Evolutionary conservation across 495 filamentous ascomycete genomes (phyloP).

Genomic region (Aspergillus sparsus): DNA sequence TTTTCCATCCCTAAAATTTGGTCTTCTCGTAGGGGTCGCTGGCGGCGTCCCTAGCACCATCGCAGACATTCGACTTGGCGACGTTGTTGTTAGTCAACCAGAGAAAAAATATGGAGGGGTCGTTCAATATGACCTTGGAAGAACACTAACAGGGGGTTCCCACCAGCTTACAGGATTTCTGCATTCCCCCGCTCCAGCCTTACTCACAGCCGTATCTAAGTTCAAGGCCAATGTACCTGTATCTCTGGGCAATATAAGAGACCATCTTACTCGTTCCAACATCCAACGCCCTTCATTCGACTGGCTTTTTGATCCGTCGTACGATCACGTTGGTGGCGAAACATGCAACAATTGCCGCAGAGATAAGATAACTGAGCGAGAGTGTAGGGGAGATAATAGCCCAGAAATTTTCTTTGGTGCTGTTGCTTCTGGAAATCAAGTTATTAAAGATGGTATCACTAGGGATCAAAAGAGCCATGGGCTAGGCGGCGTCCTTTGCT

Average conservation of each 20-base stretch:
- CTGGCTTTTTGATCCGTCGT: not conserved
- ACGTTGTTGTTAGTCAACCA: conserved; percentile 1
- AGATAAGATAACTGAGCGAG: not conserved
- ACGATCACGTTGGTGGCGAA: not conserved
- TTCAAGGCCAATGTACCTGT: not conserved
- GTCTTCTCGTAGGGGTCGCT: conserved; percentile 5
- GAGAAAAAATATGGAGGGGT: conserved; percentile 1
- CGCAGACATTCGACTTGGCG: conserved; percentile 6
- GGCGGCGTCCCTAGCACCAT: conserved; percentile 3
- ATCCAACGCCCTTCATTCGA: no score
- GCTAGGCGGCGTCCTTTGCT: not conserved
- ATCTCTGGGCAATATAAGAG: not conserved
- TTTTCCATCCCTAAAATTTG: not conserved
- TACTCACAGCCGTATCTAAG: not conserved
- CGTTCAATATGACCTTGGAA: conserved; percentile 10
- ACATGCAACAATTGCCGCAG: not conserved
- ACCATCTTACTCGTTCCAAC: not conserved
- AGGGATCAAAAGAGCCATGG: not conserved
- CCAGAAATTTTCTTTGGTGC: not conserved
- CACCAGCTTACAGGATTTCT: not conserved
- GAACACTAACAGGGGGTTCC: conserved; percentile 6
- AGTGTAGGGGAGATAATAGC: not conserved
- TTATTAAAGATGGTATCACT: not conserved
- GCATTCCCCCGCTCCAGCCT: not conserved
- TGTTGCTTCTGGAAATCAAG: not conserved